A percentile compares a stretch with the other conserved stretches of the same genome.
Conservation (phyloP, 75 land plant species). For the Cunninghamia lanceolata region DNA sequence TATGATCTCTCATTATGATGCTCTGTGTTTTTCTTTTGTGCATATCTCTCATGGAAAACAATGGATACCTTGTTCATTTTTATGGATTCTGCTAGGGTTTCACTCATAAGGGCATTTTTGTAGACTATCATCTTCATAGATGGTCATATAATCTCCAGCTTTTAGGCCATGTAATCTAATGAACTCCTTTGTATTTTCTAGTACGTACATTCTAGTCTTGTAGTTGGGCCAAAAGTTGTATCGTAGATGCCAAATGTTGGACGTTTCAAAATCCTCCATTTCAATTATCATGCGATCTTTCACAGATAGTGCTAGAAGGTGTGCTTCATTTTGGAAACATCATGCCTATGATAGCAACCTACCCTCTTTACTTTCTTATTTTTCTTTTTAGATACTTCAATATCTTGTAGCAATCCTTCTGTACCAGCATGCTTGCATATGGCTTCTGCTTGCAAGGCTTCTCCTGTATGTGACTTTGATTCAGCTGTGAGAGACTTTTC, state of each 20-base stretch:
- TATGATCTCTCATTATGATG: too few relatives aligned
- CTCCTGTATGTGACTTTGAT: constrained; percentile 62
- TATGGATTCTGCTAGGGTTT: too few relatives aligned
- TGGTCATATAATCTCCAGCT: background rate
- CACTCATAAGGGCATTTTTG: too few relatives aligned
- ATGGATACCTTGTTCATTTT: too few relatives aligned
- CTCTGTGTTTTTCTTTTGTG: too few relatives aligned
- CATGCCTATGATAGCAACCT: too few relatives aligned
- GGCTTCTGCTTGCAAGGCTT: constrained; percentile 73
- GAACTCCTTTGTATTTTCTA: constrained; percentile 29
- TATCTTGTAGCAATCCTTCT: constrained; percentile 78
- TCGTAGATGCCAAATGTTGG: constrained; percentile 57
- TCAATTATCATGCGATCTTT: constrained; percentile 50
- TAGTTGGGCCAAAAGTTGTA: constrained; percentile 58
- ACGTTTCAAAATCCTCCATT: constrained; percentile 57
- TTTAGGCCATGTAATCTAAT: background rate
- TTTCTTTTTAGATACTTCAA: too few relatives aligned
- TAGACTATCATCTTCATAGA: background rate
- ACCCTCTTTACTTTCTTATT: too few relatives aligned
- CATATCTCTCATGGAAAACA: too few relatives aligned
- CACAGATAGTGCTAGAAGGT: constrained; percentile 43
- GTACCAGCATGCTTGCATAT: constrained; percentile 50
- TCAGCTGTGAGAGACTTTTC: constrained; percentile 62
- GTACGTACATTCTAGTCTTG: constrained; percentile 37
- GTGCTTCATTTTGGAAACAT: too few relatives aligned